phyloP scores from a whole-genome alignment of 1,284 basidiomycete genomes.

The Sanguinoderma infundibulare region DNA sequence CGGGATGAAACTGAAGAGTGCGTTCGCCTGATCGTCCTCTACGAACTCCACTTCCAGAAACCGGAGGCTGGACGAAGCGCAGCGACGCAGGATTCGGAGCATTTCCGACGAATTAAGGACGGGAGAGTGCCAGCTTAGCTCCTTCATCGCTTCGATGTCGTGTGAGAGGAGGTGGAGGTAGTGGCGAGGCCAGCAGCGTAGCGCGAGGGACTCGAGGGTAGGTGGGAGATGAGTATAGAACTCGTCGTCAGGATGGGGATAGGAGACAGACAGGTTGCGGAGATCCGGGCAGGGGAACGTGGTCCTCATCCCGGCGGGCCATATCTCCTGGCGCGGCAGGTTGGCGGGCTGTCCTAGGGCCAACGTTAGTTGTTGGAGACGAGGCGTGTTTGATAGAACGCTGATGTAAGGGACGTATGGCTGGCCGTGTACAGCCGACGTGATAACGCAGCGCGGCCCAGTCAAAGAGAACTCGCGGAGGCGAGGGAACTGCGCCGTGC shows the following conservation, averaged over 20 bases:
- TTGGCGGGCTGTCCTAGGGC: neutral
- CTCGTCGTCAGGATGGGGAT: conserved; percentile 5
- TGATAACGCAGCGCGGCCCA: neutral
- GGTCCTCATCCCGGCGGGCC: neutral
- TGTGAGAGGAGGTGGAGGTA: neutral
- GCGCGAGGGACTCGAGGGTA: neutral
- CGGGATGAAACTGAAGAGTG: neutral
- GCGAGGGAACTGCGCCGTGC: neutral
- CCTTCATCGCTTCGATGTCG: neutral
- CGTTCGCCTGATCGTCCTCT: neutral
- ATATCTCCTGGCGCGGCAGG: neutral
- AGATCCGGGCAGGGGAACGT: neutral
- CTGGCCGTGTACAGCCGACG: neutral
- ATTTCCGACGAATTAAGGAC: neutral
- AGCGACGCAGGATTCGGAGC: neutral
- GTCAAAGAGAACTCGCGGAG: neutral
- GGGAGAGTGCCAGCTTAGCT: neutral
- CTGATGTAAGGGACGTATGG: neutral
- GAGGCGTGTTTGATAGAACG: neutral
- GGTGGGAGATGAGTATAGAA: neutral
- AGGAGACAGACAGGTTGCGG: neutral
- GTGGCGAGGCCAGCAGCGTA: conserved; percentile 6
- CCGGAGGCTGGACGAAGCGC: neutral
- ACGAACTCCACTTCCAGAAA: neutral
- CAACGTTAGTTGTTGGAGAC: neutral